Evolutionary conservation across 495 filamentous ascomycete genomes (phyloP).

Genomic region (Sphaerosporella brunnea): DNA sequence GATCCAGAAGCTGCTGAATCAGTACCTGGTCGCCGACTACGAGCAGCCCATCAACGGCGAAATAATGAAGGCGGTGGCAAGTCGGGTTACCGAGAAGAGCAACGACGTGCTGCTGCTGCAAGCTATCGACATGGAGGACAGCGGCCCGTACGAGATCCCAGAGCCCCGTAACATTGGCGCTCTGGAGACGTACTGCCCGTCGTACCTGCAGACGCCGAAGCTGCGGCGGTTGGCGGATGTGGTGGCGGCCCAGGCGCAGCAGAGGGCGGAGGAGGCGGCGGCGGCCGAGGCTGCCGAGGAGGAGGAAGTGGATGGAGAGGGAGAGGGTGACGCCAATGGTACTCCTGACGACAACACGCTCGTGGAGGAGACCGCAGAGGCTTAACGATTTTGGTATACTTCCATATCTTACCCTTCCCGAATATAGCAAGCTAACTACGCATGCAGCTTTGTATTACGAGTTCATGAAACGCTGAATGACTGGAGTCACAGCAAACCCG

Average conservation of each 20-base stretch:
- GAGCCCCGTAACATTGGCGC: conserved; percentile 92
- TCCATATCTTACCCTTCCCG: background rate
- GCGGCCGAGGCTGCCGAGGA: background rate
- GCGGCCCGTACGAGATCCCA: conserved; percentile 97
- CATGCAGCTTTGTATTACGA: conserved; percentile 4
- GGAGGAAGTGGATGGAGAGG: too few relatives aligned
- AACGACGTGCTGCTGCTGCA: conserved; percentile 71
- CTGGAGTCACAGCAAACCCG: background rate
- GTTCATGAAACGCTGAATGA: conserved; percentile 4
- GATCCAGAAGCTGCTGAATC: conserved; percentile 96
- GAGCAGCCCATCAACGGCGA: conserved; percentile 99
- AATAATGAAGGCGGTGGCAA: conserved; percentile 99
- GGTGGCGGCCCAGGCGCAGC: conserved; percentile 67
- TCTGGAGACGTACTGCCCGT: conserved; percentile 92
- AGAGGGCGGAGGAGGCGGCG: conserved; percentile 16
- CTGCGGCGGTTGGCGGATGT: conserved; percentile 92
- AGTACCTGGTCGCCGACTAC: conserved; percentile 97
- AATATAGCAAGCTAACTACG: background rate
- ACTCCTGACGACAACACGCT: background rate
- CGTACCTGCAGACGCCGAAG: conserved; percentile 91
- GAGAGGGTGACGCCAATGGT: too few relatives aligned
- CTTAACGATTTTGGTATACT: conserved; percentile 6
- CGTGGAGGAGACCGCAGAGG: conserved; percentile 5
- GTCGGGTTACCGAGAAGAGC: conserved; percentile 92
- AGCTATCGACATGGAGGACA: conserved; percentile 98